Conservation (phyloP, 306 rosid genomes). For the Prunus armeniaca region DNA sequence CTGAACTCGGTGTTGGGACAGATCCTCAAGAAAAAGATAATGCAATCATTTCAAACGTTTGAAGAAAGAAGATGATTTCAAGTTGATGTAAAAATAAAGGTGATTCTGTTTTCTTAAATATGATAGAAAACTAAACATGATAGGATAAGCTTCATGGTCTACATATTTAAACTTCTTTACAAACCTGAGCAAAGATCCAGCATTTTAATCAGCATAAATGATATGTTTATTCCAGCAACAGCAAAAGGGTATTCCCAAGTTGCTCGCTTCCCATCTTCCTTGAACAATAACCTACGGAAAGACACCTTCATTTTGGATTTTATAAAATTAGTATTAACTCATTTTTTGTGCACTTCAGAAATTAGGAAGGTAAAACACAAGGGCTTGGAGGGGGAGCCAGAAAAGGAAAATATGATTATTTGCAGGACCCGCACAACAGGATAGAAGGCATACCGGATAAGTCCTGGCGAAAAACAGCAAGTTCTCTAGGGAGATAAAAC, state of each 20-base stretch:
- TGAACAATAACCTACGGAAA: conserved; percentile 78
- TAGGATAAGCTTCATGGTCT: not conserved
- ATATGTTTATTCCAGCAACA: conserved; percentile 87
- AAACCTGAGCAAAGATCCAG: conserved; percentile 77
- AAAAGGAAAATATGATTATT: not conserved
- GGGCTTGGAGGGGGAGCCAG: not conserved
- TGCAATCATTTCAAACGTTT: not conserved
- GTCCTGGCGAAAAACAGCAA: conserved; percentile 75
- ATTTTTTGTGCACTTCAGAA: conserved; percentile 18
- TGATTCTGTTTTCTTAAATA: too few species aligned
- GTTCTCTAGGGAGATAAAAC: conserved; percentile 86
- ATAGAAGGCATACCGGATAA: conserved; percentile 63
- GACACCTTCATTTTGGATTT: conserved; percentile 88
- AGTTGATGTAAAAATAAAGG: not conserved
- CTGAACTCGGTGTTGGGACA: not conserved
- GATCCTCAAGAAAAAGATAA: not conserved
- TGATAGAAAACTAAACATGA: too few species aligned
- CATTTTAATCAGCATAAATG: conserved; percentile 89
- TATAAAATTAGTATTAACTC: conserved; percentile 59
- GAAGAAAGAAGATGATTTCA: conserved; percentile 8
- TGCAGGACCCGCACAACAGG: conserved; percentile 11
- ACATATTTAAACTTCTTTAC: conserved; percentile 5
- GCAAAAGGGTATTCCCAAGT: conserved; percentile 99
- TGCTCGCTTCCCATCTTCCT: conserved; percentile 80
- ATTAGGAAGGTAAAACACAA: conserved; percentile 27